These are phyloP conservation scores for Grosmannia serpens DNA, from an alignment of 2,329 filamentous ascomycete species.

Conservation along the genomic window DNA sequence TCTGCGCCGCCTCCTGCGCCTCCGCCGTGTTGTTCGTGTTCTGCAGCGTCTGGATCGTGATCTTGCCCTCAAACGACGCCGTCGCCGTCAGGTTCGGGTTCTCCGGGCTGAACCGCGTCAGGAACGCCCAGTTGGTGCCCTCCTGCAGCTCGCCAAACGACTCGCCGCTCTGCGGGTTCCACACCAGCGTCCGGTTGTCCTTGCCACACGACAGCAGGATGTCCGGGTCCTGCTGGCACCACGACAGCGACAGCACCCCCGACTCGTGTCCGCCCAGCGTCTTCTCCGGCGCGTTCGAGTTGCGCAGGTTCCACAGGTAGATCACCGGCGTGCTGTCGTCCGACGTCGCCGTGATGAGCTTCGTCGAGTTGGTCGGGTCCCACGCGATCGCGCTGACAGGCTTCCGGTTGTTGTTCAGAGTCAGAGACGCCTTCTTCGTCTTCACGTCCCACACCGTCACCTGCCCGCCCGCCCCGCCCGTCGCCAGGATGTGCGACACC, in stretches of 20 bases:
- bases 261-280: conserved; percentile 87
- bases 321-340: conserved; percentile 83
- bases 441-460: conserved; percentile 98
- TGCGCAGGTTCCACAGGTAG: conserved; percentile 86
- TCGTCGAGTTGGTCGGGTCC: conserved; percentile 93
- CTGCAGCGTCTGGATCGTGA: conserved; percentile 84
- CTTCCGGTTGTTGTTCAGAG: conserved; percentile 90
- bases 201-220: conserved; percentile 89
- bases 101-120: conserved; percentile 84
- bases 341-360: conserved; percentile 83
- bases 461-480: conserved; percentile 84
- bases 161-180: conserved; percentile 90
- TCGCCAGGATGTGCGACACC: conserved; percentile 90
- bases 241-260: conserved; percentile 85
- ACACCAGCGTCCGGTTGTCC: conserved; percentile 88
- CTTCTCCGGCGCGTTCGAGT: conserved; percentile 87
- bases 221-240: conserved; percentile 85
- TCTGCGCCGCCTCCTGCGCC: conserved; percentile 53
- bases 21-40: conserved; percentile 67
- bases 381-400: conserved; percentile 91
- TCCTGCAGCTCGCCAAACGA: conserved; percentile 87
- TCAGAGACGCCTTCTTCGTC: conserved; percentile 93
- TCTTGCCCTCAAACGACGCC: conserved; percentile 94
- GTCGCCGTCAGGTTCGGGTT: conserved; percentile 90
- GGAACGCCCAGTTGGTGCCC: conserved; percentile 98